Evolutionary conservation across 306 rosid species (phyloP).

Genomic region (Fagus crenata): DNA sequence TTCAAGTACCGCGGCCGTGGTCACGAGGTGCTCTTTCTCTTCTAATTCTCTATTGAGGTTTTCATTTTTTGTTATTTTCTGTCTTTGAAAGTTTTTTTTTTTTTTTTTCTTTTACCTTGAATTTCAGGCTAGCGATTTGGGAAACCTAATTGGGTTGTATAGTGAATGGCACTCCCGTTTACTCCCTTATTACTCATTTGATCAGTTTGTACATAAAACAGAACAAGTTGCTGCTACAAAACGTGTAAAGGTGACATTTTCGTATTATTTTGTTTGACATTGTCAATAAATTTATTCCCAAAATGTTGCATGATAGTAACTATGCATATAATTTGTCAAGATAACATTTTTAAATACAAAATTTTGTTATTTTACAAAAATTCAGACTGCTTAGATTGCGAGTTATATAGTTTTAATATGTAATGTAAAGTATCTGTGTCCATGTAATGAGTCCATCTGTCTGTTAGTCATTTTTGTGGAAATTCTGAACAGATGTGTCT

Average conservation of each 20-base stretch:
- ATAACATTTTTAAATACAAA: too few species aligned
- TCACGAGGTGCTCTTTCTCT: conserved; percentile 56
- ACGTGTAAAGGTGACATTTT: conserved; percentile 64
- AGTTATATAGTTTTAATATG: background rate
- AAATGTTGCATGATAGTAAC: background rate
- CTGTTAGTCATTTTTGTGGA: background rate
- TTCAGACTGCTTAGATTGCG: background rate
- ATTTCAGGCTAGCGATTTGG: conserved; percentile 73
- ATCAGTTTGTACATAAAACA: conserved; percentile 74
- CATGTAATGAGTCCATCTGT: background rate
- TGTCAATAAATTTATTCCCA: background rate
- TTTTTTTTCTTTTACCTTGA: background rate
- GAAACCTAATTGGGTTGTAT: conserved; percentile 67
- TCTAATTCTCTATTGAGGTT: background rate
- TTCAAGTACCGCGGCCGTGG: conserved; percentile 88
- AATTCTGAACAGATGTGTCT: conserved; percentile 54
- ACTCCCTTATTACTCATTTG: conserved; percentile 78
- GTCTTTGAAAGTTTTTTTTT: background rate
- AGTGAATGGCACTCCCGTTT: conserved; percentile 83
- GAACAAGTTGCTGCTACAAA: conserved; percentile 80
- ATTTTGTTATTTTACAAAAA: too few species aligned
- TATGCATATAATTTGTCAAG: background rate
- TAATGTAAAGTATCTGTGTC: too few species aligned
- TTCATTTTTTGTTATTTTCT: background rate
- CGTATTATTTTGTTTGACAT: background rate